Evolutionary conservation across 2,329 filamentous ascomycete genomes (phyloP).

Genomic region (Penicillium sp.): DNA sequence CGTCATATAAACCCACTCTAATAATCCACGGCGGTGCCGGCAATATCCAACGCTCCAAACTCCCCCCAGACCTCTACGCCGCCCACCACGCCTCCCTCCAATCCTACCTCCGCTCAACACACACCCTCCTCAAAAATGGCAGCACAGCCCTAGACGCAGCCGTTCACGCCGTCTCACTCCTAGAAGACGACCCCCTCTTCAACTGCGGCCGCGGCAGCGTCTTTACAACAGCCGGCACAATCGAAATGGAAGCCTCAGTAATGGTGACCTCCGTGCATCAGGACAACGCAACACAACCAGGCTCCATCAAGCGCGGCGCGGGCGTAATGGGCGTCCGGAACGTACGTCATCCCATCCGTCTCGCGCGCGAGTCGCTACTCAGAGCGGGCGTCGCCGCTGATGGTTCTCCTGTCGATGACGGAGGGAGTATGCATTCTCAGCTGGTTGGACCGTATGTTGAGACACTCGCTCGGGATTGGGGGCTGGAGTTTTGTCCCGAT

Average conservation of each 20-base stretch:
- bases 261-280: slow-evolving; percentile 64
- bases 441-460: slow-evolving; percentile 68
- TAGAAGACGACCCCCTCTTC: slow-evolving; percentile 80
- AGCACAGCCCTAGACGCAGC: slow-evolving; percentile 69
- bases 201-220: slow-evolving; percentile 82
- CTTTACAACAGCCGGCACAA: slow-evolving; percentile 77
- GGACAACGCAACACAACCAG: slow-evolving; percentile 3
- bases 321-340: slow-evolving; percentile 70
- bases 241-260: slow-evolving; percentile 81
- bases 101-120: slow-evolving; percentile 55
- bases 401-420: slow-evolving; percentile 47
- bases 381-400: slow-evolving; percentile 53
- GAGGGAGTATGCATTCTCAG: slow-evolving; percentile 58
- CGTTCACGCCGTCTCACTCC: slow-evolving; percentile 67
- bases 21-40: slow-evolving; percentile 74
- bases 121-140: slow-evolving; percentile 38
- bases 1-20: slow-evolving; percentile 52
- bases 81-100: slow-evolving; percentile 61
- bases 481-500: slow-evolving; percentile 65
- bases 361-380: slow-evolving; percentile 69
- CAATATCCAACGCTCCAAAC: slow-evolving; percentile 60
- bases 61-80: slow-evolving; percentile 57
- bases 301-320: slow-evolving; percentile 70
- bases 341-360: slow-evolving; percentile 75
- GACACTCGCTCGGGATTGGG: slow-evolving; percentile 59